Conservation (phyloP, 345 rosid species). For the Salix dunnii region DNA sequence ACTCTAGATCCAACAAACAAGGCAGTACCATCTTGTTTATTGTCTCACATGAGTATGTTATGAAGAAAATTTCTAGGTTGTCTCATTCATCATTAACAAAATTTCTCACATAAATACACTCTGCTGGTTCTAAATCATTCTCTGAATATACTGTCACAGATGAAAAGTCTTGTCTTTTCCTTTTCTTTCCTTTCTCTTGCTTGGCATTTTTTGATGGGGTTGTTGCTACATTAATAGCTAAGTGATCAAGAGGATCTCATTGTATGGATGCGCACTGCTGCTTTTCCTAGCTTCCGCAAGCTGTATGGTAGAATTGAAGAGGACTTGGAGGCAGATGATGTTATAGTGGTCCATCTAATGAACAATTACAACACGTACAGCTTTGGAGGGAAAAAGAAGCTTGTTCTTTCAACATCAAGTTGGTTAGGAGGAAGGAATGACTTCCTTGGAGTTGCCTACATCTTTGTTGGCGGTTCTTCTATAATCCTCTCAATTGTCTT, state of each 20-base stretch:
- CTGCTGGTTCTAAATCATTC: not conserved
- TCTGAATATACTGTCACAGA: not conserved
- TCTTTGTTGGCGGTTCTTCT: constrained; percentile 63
- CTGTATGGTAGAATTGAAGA: constrained; percentile 77
- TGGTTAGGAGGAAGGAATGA: constrained; percentile 87
- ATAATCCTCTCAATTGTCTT: constrained; percentile 55
- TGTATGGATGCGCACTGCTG: constrained; percentile 85
- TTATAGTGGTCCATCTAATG: constrained; percentile 47
- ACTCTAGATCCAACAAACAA: not conserved
- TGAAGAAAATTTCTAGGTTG: not conserved
- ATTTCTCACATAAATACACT: not conserved
- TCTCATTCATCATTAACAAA: not conserved
- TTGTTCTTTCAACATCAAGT: constrained; percentile 68
- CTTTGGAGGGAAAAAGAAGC: constrained; percentile 75
- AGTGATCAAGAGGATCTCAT: constrained; percentile 83
- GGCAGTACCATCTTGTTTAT: not conserved
- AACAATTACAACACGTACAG: constrained; percentile 83
- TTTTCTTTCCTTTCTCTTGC: not conserved
- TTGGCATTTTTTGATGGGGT: constrained; percentile 8
- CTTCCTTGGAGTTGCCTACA: constrained; percentile 65
- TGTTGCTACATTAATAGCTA: constrained; percentile 37
- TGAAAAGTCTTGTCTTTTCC: constrained; percentile 13
- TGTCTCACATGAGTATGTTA: not conserved
- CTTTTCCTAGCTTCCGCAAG: constrained; percentile 76
- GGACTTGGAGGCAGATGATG: constrained; percentile 56